Percentiles rank a stretch among this genome's conserved stretches.
Evolutionary conservation across 805 yeast species (phyloP).

Genomic region (Candida nanaspora): DNA sequence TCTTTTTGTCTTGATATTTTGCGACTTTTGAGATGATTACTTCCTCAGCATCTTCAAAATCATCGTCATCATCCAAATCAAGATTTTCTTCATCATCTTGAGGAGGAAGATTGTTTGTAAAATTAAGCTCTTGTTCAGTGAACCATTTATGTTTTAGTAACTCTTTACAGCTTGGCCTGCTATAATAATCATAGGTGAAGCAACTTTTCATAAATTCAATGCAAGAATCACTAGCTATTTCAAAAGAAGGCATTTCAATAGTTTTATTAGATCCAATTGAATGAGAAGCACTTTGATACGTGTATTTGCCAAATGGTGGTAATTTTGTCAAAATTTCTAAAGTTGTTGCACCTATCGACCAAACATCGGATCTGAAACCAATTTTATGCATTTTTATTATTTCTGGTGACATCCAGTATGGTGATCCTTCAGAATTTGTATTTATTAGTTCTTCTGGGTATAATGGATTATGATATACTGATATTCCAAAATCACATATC

Average conservation of each 20-base stretch:
- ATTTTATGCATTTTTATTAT: constrained; percentile 79
- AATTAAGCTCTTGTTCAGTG: too few relatives aligned
- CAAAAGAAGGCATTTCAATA: constrained; percentile 60
- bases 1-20: too few relatives aligned
- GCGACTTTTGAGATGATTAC: neutral
- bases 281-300: constrained; percentile 74
- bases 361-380: constrained; percentile 81
- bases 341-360: constrained; percentile 95
- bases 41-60: neutral
- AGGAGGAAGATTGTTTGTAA: too few relatives aligned
- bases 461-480: too few relatives aligned
- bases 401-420: constrained; percentile 99
- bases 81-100: neutral
- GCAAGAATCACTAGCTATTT: constrained; percentile 11
- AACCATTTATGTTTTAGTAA: constrained; percentile 63
- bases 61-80: neutral
- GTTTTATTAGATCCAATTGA: constrained; percentile 72
- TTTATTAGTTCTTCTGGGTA: neutral
- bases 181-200: constrained; percentile 60
- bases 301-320: constrained; percentile 79
- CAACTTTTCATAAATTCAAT: constrained; percentile 60
- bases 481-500: constrained; percentile 75
- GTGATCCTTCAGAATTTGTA: constrained; percentile 67
- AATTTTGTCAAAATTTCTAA: constrained; percentile 78
- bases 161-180: constrained; percentile 48